A percentile compares a stretch with the other conserved stretches of the same genome.
Evolutionary conservation across 192 early-diverging fungal genomes (phyloP).

Genomic region (Entomortierella chlamydospora): DNA sequence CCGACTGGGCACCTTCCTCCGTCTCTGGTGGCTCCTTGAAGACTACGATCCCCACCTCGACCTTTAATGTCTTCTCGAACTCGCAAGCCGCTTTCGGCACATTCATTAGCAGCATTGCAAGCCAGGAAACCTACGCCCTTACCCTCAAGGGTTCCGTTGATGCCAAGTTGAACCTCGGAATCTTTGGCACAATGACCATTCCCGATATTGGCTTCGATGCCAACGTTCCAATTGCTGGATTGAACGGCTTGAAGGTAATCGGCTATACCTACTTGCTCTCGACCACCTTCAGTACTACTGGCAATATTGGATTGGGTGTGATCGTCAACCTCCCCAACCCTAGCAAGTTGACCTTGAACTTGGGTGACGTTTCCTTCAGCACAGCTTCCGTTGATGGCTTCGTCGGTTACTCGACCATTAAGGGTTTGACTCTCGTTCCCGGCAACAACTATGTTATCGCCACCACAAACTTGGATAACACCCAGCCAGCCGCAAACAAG

Average conservation of each 20-base stretch:
- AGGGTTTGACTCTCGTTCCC: slow-evolving; percentile 18
- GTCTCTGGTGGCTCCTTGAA: slow-evolving; percentile 21
- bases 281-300: slow-evolving; percentile 2
- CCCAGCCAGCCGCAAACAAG: neutral
- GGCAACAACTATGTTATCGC: slow-evolving; percentile 37
- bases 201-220: slow-evolving; percentile 41
- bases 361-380: slow-evolving; percentile 28
- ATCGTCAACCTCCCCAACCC: slow-evolving; percentile 41
- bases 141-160: slow-evolving; percentile 43
- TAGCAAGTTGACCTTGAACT: slow-evolving; percentile 19
- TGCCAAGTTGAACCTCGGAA: slow-evolving; percentile 43
- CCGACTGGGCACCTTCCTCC: slow-evolving; percentile 27
- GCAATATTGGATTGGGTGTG: slow-evolving; percentile 9
- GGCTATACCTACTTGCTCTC: slow-evolving; percentile 31
- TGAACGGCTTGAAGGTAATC: slow-evolving; percentile 24
- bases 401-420: slow-evolving; percentile 34
- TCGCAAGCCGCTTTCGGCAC: slow-evolving; percentile 26
- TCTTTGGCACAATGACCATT: slow-evolving; percentile 33
- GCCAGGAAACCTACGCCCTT: slow-evolving; percentile 9
- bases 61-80: slow-evolving; percentile 33
- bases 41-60: slow-evolving; percentile 25
- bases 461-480: slow-evolving; percentile 3
- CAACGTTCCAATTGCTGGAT: slow-evolving; percentile 15
- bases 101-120: slow-evolving; percentile 26
- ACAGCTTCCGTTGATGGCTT: slow-evolving; percentile 2